Conservation (phyloP, 1,139 yeast species). For the Suhomyces anneliseae region DNA sequence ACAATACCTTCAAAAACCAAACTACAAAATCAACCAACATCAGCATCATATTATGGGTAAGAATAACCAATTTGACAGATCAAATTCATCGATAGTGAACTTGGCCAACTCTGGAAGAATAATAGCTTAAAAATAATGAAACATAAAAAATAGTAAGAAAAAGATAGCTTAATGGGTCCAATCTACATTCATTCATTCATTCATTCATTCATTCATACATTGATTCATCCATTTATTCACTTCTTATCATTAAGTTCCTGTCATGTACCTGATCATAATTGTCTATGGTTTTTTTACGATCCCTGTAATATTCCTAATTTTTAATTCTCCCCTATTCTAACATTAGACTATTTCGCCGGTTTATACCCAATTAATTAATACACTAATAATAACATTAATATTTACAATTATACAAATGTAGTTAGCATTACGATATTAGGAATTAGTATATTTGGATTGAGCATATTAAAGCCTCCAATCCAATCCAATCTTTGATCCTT, state of each 20-base stretch:
- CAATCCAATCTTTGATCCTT: too few relatives aligned
- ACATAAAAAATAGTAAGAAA: too few relatives aligned
- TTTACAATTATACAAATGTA: too few relatives aligned
- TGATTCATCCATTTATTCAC: constrained; percentile 1
- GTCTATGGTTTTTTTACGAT: neutral
- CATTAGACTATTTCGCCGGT: neutral
- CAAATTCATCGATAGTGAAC: constrained; percentile 8
- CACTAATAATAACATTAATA: too few relatives aligned
- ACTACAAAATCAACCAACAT: constrained; percentile 5
- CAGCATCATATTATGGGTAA: constrained; percentile 6
- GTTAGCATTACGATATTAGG: too few relatives aligned
- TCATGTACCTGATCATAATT: neutral
- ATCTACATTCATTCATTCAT: neutral
- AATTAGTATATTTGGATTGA: too few relatives aligned
- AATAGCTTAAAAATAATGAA: constrained; percentile 4
- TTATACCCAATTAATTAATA: neutral
- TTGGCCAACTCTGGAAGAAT: constrained; percentile 11
- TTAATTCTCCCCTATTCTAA: neutral
- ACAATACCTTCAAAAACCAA: constrained; percentile 2
- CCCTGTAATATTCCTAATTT: neutral
- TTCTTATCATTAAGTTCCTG: neutral
- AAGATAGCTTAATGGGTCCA: neutral
- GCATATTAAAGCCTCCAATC: too few relatives aligned
- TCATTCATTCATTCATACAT: constrained; percentile 3
- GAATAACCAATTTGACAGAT: constrained; percentile 6